Conservation (phyloP, 495 filamentous ascomycete species). For the Lophiostoma macrostomum region DNA sequence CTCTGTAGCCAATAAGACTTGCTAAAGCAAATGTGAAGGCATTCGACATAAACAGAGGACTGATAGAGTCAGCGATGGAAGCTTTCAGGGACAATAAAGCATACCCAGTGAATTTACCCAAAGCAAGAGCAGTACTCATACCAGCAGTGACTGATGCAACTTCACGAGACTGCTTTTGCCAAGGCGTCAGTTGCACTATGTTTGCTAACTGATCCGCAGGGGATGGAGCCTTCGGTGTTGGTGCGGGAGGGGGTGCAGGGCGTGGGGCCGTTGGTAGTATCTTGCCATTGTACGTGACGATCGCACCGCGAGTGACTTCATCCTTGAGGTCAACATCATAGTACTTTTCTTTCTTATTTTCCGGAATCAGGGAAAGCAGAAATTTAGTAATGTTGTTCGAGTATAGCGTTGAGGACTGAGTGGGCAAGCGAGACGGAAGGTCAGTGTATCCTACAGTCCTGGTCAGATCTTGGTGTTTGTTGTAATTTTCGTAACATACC, state of each 20-base stretch:
- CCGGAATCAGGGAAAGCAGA: conserved; percentile 70
- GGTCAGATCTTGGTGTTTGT: background rate
- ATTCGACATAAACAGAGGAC: conserved; percentile 75
- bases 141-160: conserved; percentile 65
- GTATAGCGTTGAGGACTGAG: conserved; percentile 77
- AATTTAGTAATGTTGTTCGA: conserved; percentile 86
- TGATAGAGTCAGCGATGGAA: background rate
- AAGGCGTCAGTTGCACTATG: conserved; percentile 65
- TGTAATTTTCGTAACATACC: conserved; percentile 43
- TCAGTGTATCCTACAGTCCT: conserved; percentile 65
- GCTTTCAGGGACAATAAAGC: background rate
- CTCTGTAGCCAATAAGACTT: conserved; percentile 74
- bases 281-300: conserved; percentile 70
- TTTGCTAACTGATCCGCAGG: conserved; percentile 50
- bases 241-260: conserved; percentile 64
- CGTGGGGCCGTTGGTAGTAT: conserved; percentile 70
- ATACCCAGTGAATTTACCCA: conserved; percentile 68
- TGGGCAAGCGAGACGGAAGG: conserved; percentile 73
- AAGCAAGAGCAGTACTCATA: conserved; percentile 66
- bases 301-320: conserved; percentile 75
- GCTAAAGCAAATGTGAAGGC: conserved; percentile 76
- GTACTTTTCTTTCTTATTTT: conserved; percentile 64
- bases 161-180: conserved; percentile 70
- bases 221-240: conserved; percentile 44
- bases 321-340: conserved; percentile 73